A percentile compares a stretch with the other conserved stretches of the same genome.
Evolutionary conservation across 805 yeast species (phyloP).

Genomic region (Soucietia sequanensis): DNA sequence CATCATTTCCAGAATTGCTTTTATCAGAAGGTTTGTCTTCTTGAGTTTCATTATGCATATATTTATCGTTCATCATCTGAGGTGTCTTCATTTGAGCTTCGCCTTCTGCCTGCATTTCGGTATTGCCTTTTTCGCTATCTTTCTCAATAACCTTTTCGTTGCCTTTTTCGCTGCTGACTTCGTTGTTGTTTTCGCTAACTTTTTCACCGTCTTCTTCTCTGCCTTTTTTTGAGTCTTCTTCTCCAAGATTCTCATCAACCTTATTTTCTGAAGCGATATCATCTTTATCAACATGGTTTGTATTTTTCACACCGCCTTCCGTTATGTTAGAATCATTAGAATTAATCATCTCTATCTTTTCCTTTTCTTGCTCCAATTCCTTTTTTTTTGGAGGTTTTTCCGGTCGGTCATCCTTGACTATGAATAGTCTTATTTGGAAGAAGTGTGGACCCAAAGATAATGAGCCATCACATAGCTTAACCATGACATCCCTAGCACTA

Average conservation of each 20-base stretch:
- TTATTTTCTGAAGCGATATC: too few relatives aligned
- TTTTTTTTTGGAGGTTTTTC: slow-evolving; percentile 44
- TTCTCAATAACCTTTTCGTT: slow-evolving; percentile 12
- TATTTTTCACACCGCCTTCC: too few relatives aligned
- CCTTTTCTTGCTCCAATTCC: slow-evolving; percentile 4
- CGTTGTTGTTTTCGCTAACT: slow-evolving; percentile 1
- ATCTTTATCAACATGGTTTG: too few relatives aligned
- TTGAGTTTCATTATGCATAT: neutral
- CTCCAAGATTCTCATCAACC: slow-evolving; percentile 11
- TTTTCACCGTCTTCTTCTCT: slow-evolving; percentile 12
- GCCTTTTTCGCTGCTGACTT: slow-evolving; percentile 8
- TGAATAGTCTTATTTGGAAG: slow-evolving; percentile 73
- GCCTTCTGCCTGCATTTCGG: slow-evolving; percentile 6
- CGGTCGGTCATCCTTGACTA: slow-evolving; percentile 76
- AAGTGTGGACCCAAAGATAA: slow-evolving; percentile 80
- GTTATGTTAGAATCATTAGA: neutral
- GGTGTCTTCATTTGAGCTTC: slow-evolving; percentile 3
- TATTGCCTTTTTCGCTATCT: slow-evolving; percentile 10
- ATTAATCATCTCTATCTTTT: neutral
- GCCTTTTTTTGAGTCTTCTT: slow-evolving; percentile 12
- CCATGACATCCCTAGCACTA: slow-evolving; percentile 81
- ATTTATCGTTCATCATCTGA: neutral
- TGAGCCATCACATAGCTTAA: slow-evolving; percentile 75
- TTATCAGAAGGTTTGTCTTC: neutral
- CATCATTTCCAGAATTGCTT: too few relatives aligned